Conservation (phyloP, 2,329 filamentous ascomycete genomes). For the Colletotrichum lentis region DNA sequence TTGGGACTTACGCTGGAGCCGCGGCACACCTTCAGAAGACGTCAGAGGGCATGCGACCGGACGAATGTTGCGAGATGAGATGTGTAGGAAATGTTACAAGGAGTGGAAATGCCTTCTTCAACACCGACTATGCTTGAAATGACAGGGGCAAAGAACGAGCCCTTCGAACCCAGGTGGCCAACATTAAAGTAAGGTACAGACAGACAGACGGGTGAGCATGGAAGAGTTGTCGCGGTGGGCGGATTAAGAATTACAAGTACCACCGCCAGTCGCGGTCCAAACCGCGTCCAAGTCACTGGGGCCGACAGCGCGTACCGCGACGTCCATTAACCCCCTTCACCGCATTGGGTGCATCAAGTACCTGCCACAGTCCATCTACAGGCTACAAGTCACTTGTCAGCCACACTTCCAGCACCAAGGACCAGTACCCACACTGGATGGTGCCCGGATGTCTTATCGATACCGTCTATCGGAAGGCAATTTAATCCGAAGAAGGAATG, state of each 20-base stretch:
- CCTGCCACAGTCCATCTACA: not conserved
- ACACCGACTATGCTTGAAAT: not conserved
- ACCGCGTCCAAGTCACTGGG: constrained; percentile 25
- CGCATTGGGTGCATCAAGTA: not conserved
- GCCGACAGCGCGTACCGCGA: constrained; percentile 34
- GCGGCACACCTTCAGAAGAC: constrained; percentile 28
- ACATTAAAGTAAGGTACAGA: not conserved
- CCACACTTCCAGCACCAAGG: not conserved
- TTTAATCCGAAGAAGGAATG: constrained; percentile 10
- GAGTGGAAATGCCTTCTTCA: not conserved
- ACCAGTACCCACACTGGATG: not conserved
- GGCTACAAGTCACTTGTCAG: not conserved
- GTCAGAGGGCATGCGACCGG: constrained; percentile 33
- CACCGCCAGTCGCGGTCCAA: constrained; percentile 23
- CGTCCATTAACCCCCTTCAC: constrained; percentile 30
- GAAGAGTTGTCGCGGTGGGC: constrained; percentile 17
- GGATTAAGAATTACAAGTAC: constrained; percentile 10
- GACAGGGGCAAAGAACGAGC: not conserved
- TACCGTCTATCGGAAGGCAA: not conserved
- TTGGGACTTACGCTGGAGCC: constrained; percentile 27
- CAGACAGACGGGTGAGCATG: not conserved
- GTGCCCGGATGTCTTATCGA: constrained; percentile 21
- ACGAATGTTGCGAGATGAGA: not conserved
- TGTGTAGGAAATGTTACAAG: not conserved
- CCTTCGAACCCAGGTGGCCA: not conserved